A percentile compares a stretch with the other conserved stretches of the same genome.
These are phyloP conservation scores for Fistulina hepatica DNA, from an alignment of 1,284 basidiomycete species.

Conservation along the genomic window DNA sequence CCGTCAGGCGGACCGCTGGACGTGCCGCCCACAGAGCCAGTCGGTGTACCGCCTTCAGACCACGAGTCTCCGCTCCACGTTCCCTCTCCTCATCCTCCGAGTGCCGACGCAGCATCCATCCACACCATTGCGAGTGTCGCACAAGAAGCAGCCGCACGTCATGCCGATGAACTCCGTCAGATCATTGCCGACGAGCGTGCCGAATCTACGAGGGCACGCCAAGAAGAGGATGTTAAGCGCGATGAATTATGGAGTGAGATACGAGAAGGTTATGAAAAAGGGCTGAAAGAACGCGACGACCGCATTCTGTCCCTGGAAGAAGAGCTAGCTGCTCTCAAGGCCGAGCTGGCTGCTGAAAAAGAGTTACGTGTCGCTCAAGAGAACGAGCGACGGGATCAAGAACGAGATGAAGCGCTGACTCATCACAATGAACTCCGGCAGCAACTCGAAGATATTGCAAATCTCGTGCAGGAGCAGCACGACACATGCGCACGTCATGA, in stretches of 20 bases:
- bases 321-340: constrained; percentile 45
- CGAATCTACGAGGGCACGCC: constrained; percentile 41
- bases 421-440: constrained; percentile 45
- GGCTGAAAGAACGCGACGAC: constrained; percentile 38
- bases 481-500: constrained; percentile 46
- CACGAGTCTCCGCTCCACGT: too few species aligned
- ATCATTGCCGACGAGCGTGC: constrained; percentile 50
- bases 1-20: constrained; percentile 7
- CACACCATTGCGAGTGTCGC: constrained; percentile 25
- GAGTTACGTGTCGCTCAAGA: constrained; percentile 46
- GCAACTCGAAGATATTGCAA: constrained; percentile 58
- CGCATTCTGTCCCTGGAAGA: constrained; percentile 50
- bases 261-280: constrained; percentile 35
- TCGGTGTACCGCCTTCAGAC: background rate
- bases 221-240: constrained; percentile 40
- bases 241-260: constrained; percentile 37
- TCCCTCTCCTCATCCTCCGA: too few species aligned
- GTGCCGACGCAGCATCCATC: constrained; percentile 19
- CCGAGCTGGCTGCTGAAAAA: constrained; percentile 44
- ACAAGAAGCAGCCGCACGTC: constrained; percentile 40
- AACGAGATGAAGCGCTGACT: constrained; percentile 43
- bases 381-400: constrained; percentile 37
- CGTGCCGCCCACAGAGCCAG: constrained; percentile 4
- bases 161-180: constrained; percentile 46
- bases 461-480: constrained; percentile 52